Evolutionary conservation across 176 grass and related monocot genomes (phyloP), one percentile per base, ranked within the genome.

Genomic region (Oryza brachyantha): DNA sequence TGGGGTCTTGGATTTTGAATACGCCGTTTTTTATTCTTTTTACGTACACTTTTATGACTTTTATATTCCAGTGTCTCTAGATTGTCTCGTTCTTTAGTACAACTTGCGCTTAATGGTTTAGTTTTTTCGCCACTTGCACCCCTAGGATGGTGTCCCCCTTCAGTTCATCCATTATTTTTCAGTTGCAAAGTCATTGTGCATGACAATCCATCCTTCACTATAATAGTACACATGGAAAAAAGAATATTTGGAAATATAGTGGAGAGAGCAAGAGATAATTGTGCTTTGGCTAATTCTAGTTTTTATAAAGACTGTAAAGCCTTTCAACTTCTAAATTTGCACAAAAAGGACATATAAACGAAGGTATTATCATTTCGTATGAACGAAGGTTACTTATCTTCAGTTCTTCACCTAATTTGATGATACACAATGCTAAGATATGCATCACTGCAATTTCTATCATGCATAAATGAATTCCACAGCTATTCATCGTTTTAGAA

Each of bases 31-130:
- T 70, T 79, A 9, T 64, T 75, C 21, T 64, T 36, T 64, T 42
- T 42, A 41, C 3, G 61, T 70, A 55, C 62, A 64, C 62, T 84
- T 84, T 84, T 79, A 10, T n/a, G n/a, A n/a, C n/a, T n/a, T n/a
- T n/a, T n/a, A n/a, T 74, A 84, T 70, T 68, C 6, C 9, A 0
- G 48, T 70, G 70, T 75, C 75, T 63, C 16, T 17, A 28, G 21
- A 42, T 68, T 64, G 63, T 43, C 64, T 12, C 3, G 5, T 84
- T 79, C 7, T 69, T 22, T 84, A 84, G 21, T 62, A 12, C 76
- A 22, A 80, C 40, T 84, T 42, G 81, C 63, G 43, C 61, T 32
- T 34, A 16, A 14, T 63, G 38, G n/a, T 0, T 69, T 68, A 21
- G 19, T 43, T 73, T 40, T 5, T 21, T 74, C 29, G 17, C 70